Evolutionary conservation across 371 early-diverging fungal genomes (phyloP), one percentile per base, ranked within the genome.

Genomic region (Lichtheimia ramosa): DNA sequence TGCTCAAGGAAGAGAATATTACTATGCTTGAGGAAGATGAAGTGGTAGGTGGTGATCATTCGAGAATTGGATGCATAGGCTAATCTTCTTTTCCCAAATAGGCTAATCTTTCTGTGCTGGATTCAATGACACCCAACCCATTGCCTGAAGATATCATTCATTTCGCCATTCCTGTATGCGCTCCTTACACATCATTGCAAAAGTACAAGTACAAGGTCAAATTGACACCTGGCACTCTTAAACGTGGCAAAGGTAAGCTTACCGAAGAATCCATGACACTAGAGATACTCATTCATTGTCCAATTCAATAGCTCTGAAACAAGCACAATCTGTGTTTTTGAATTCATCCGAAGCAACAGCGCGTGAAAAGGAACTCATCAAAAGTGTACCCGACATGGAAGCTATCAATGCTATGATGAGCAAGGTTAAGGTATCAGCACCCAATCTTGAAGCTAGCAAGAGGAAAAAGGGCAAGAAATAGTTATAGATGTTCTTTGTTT

Each of bases 121-220:
- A 96, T 73, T 82, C 82, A 5, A 71, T 97, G 48, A 95, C 92
- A 3, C 85, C 91, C 3, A 75, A 81, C 39, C 96, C 95, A 5
- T 62, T 84, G 46, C 78, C 86, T 0, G 86, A 87, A n/a, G 97
- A 98, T 74, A 86, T 84, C 40, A 62, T 97, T 15, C 83, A 87
- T 54, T 92, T 87, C 74, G 95, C 95, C n/a, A 81, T 99, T 18
- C 95, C 99, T 1, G 92, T 99, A 2, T 93, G 96, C 67, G 99
- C 97, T 3, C 99, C 99, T 0, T 99, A 96, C 74, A 66, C 74
- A 4, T 83, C 93, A 1, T 73, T 99, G 15, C 87, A 89, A 23
- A 87, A 89, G 56, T 97, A 90, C 85, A 96, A 95, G 75, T 99
- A 94, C 78, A 95, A 92, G 73, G 92, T 96, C 24, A 98, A 98